Conservation (phyloP, 768 basidiomycete genomes). For the Crassisporium funariophilum region DNA sequence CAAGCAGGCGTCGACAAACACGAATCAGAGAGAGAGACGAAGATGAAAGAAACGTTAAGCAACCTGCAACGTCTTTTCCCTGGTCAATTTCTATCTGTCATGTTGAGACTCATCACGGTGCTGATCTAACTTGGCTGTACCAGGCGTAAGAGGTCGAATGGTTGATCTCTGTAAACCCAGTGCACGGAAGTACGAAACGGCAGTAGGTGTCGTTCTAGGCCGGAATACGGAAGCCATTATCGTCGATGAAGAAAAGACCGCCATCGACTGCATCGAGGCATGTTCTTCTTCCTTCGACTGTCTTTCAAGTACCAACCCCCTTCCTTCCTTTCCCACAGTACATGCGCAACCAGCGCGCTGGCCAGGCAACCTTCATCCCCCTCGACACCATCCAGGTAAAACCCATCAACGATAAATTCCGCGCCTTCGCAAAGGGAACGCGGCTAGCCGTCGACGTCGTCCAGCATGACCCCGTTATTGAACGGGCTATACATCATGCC, state of each 20-base stretch:
- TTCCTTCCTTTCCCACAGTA: slow-evolving; percentile 49
- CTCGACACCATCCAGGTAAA: slow-evolving; percentile 98
- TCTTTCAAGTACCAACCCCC: background rate
- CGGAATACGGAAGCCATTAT: slow-evolving; percentile 95
- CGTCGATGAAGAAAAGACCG: slow-evolving; percentile 95
- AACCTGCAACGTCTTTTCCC: slow-evolving; percentile 90
- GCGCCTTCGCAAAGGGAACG: slow-evolving; percentile 87
- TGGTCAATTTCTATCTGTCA: slow-evolving; percentile 43
- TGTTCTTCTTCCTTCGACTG: slow-evolving; percentile 40
- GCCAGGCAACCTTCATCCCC: slow-evolving; percentile 97
- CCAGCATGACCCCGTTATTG: slow-evolving; percentile 78
- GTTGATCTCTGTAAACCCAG: slow-evolving; percentile 95
- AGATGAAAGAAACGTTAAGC: slow-evolving; percentile 82
- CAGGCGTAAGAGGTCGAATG: slow-evolving; percentile 90
- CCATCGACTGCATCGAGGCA: slow-evolving; percentile 93
- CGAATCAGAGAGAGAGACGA: slow-evolving; percentile 82
- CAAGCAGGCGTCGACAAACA: slow-evolving; percentile 89
- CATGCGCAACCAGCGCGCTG: slow-evolving; percentile 91
- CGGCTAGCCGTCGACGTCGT: slow-evolving; percentile 87
- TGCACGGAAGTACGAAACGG: slow-evolving; percentile 87
- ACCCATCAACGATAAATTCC: slow-evolving; percentile 91
- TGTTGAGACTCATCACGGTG: background rate
- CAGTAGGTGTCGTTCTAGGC: slow-evolving; percentile 90
- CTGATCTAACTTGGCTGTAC: background rate
- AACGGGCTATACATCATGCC: slow-evolving; percentile 94